A percentile compares a stretch with the other conserved stretches of the same genome.
Conservation (phyloP, 805 yeast species). For the Peterozyma xylosa region DNA sequence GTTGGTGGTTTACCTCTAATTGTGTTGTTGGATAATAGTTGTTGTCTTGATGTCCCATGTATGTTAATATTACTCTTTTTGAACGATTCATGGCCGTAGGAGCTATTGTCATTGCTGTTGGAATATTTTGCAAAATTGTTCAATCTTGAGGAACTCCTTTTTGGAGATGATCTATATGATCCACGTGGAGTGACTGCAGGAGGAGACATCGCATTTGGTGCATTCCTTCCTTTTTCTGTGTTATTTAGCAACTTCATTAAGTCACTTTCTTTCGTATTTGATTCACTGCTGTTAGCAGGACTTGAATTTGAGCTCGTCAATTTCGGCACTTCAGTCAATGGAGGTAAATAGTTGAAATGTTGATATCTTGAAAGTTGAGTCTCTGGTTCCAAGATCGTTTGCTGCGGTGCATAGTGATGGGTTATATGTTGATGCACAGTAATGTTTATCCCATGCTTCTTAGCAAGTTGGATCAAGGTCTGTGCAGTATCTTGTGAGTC, state of each 20-base stretch:
- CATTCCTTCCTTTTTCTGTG: slow-evolving; percentile 5
- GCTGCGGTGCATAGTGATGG: slow-evolving; percentile 57
- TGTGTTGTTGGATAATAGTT: neutral
- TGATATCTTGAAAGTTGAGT: slow-evolving; percentile 50
- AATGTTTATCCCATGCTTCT: slow-evolving; percentile 44
- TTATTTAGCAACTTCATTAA: slow-evolving; percentile 36
- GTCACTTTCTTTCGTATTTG: slow-evolving; percentile 29
- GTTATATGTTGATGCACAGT: slow-evolving; percentile 84
- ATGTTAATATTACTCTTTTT: neutral
- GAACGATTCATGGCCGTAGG: neutral
- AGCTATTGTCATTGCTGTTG: slow-evolving; percentile 8
- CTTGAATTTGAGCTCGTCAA: slow-evolving; percentile 51
- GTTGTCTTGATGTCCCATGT: neutral
- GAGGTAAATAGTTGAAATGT: slow-evolving; percentile 71
- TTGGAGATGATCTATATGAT: slow-evolving; percentile 7
- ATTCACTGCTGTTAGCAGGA: slow-evolving; percentile 22
- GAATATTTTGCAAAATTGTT: slow-evolving; percentile 1
- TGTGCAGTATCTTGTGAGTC: slow-evolving; percentile 46
- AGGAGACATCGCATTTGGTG: slow-evolving; percentile 4
- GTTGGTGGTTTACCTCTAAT: slow-evolving; percentile 9
- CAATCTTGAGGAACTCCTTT: neutral
- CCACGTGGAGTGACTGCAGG: neutral
- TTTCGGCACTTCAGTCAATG: slow-evolving; percentile 64
- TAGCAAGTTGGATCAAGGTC: slow-evolving; percentile 53
- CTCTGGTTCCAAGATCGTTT: slow-evolving; percentile 35